phyloP scores from a whole-genome alignment of 371 early-diverging fungal genomes.

The Basidiobolus meristosporus region DNA sequence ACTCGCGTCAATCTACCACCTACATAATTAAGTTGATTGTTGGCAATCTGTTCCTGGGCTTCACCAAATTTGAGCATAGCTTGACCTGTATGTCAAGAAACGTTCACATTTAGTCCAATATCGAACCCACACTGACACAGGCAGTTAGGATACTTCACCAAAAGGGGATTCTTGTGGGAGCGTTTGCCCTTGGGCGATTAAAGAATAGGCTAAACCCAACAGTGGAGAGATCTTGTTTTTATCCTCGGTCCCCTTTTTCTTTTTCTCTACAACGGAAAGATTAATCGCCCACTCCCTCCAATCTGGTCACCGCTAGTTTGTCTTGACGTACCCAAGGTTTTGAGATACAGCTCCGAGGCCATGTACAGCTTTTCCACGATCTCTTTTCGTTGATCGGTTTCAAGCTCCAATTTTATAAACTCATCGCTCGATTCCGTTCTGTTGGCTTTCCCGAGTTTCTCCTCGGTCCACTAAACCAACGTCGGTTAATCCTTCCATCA shows the following conservation, averaged over 20 bases:
- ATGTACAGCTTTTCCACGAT: conserved; percentile 3
- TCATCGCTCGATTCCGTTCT: conserved; percentile 8
- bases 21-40: conserved; percentile 24
- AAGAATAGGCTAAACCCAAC: background rate
- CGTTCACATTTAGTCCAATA: too few species aligned
- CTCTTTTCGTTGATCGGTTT: conserved; percentile 5
- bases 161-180: too few species aligned
- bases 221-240: background rate
- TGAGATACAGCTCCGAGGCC: conserved; percentile 3
- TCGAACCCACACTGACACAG: too few species aligned
- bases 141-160: too few species aligned
- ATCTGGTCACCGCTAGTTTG: too few species aligned
- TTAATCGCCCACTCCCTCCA: too few species aligned
- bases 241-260: background rate
- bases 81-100: conserved; percentile 2
- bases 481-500: too few species aligned
- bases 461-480: conserved; percentile 7
- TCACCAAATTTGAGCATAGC: conserved; percentile 25
- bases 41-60: conserved; percentile 40
- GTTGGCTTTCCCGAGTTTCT: conserved; percentile 4
- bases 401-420: conserved; percentile 4
- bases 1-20: too few species aligned
- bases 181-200: background rate
- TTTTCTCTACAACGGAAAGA: background rate
- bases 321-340: conserved; percentile 7